A percentile compares a stretch with the other conserved stretches of the same genome.
Conservation (phyloP, 805 yeast species). For the Ogataea chonburiensis region DNA sequence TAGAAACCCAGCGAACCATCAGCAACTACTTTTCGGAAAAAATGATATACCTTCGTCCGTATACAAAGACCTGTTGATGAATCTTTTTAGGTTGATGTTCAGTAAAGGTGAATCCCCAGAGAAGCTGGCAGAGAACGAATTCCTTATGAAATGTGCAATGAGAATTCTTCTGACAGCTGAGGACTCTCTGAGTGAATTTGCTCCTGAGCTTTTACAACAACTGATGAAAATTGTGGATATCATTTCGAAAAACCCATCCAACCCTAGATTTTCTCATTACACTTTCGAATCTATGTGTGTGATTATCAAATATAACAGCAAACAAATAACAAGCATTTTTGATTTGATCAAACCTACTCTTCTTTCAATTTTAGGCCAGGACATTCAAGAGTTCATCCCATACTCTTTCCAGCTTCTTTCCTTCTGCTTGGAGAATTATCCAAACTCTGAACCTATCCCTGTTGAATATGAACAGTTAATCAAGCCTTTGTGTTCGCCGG, state of each 20-base stretch:
- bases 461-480: conserved; percentile 61
- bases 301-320: conserved; percentile 51
- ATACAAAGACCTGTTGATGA: conserved; percentile 58
- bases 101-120: conserved; percentile 69
- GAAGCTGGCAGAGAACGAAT: conserved; percentile 92
- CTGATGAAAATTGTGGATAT: conserved; percentile 64
- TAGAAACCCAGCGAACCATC: conserved; percentile 56
- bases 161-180: conserved; percentile 74
- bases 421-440: conserved; percentile 63
- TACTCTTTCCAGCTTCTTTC: conserved; percentile 90
- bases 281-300: conserved; percentile 86
- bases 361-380: conserved; percentile 67
- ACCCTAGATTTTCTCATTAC: conserved; percentile 90
- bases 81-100: conserved; percentile 65
- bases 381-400: conserved; percentile 92
- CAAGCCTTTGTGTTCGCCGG: conserved; percentile 83
- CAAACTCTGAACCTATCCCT: conserved; percentile 53
- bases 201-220: conserved; percentile 56
- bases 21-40: conserved; percentile 64
- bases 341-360: conserved; percentile 62
- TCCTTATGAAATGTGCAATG: conserved; percentile 85
- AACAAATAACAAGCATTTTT: conserved; percentile 42
- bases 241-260: conserved; percentile 87
- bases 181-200: conserved; percentile 51
- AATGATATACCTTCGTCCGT: conserved; percentile 64